Evolutionary conservation across 371 early-diverging fungal species (phyloP).

Genomic region (Mucor circinelloides): DNA sequence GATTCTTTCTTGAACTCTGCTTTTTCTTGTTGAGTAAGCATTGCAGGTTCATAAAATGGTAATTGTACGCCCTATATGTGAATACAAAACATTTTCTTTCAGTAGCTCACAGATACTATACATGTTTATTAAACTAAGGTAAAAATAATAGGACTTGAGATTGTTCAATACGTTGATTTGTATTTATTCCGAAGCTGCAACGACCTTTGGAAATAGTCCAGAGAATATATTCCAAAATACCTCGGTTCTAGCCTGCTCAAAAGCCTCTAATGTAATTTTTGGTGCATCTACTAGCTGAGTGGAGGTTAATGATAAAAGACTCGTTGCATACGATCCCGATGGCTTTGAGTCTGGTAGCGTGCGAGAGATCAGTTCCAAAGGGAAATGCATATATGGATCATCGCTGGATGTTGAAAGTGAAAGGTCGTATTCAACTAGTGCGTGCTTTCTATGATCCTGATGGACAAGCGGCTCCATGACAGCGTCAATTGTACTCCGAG

Average conservation of each 20-base stretch:
- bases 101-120: no score
- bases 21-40: no score
- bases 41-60: no score
- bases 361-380: background rate
- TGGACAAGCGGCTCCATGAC: background rate
- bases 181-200: slow-evolving; percentile 8
- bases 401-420: background rate
- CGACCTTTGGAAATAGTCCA: slow-evolving; percentile 39
- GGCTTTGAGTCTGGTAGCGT: background rate
- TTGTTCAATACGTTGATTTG: no score
- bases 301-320: background rate
- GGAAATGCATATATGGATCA: background rate
- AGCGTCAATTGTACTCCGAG: slow-evolving; percentile 20
- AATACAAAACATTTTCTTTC: no score
- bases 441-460: background rate
- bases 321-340: background rate
- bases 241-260: slow-evolving; percentile 38
- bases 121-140: no score
- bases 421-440: background rate
- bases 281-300: background rate
- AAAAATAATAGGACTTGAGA: no score
- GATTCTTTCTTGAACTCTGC: no score
- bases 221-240: slow-evolving; percentile 51
- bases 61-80: no score
- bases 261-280: slow-evolving; percentile 14